These are phyloP conservation scores for Pulveroboletus sp. DNA, from an alignment of 768 basidiomycete genomes.

Conservation along the genomic window DNA sequence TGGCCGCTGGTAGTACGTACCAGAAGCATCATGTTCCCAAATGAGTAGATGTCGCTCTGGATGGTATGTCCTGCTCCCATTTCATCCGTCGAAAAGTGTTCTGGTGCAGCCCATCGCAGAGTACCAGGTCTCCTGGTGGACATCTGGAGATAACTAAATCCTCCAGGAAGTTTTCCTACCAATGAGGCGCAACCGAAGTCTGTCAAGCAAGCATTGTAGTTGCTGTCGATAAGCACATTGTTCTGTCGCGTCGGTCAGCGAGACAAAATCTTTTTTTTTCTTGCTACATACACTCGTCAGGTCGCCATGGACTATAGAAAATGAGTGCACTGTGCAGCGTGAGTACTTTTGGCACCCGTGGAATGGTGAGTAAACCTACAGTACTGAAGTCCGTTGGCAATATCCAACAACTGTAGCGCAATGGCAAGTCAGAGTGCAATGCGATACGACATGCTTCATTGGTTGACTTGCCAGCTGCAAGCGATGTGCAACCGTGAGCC, in stretches of 20 bases:
- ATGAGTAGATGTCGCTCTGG: background rate
- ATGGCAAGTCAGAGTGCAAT: too few relatives aligned
- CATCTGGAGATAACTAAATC: background rate
- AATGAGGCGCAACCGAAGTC: background rate
- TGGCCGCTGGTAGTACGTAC: background rate
- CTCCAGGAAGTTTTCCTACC: background rate
- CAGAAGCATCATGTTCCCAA: background rate
- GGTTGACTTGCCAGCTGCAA: constrained; percentile 4
- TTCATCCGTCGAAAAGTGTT: background rate
- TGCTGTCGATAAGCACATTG: background rate
- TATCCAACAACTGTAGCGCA: background rate
- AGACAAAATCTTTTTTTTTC: too few relatives aligned
- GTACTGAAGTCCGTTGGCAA: background rate
- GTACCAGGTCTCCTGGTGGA: background rate
- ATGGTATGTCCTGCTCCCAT: background rate
- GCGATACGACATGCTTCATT: too few relatives aligned
- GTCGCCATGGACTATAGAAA: background rate
- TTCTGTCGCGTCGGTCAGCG: background rate
- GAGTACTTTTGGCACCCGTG: background rate
- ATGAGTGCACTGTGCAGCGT: background rate
- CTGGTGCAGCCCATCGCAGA: background rate
- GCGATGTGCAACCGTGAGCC: background rate
- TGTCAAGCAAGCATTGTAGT: background rate
- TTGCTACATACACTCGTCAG: background rate
- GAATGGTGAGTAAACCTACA: background rate